Evolutionary conservation across 1,139 yeast species (phyloP), one percentile per base, ranked within the genome.

Genomic region (Yamadazyma taylorii): DNA sequence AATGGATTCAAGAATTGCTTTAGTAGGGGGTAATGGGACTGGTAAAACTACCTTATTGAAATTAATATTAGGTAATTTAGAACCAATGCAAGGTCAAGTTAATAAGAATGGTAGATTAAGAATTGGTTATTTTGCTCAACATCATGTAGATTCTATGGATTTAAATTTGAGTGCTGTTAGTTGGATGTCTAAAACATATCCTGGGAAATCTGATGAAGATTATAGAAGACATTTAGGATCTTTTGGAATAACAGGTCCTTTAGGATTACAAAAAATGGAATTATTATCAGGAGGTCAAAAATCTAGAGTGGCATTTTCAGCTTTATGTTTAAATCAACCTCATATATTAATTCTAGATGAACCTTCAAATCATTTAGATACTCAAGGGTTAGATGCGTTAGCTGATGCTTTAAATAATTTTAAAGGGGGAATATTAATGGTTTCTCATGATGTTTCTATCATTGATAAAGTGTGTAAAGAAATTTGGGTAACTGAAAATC

Each of bases 21-120:
- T 92, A 48, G 96, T 92, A 41, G 99, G 99, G 75, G 97, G 97
- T 48, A 92, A 92, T 61, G 99, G 99, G 70, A 88, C 97, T 56
- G 98, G 98, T 85, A 92, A 92, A 64, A 90, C 98, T 10, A 92
- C 98, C 2, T 69, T 92, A 47, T 74, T 92, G 55, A 92, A 90
- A 60, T 70, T 92, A 38, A 70, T 92, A 51, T 82, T 90, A 78
- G 96, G 87, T 45, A 78, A 74, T 49, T 66, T 85, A 39, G 64
- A 70, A 16, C 97, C 98, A 3, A 53, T 79, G 31, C 69, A 66
- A 9, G 99, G 99, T 41, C 71, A 75, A 41, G 85, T 90, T 13
- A 75, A 86, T 22, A 78, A 81, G 47, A 90, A 92, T 55, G 85
- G 95, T 29, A 77, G 97, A 52, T 69, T 92, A 50, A 78, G 98